phyloP scores from a whole-genome alignment of 306 rosid genomes.

The Astragalus membranaceus region DNA sequence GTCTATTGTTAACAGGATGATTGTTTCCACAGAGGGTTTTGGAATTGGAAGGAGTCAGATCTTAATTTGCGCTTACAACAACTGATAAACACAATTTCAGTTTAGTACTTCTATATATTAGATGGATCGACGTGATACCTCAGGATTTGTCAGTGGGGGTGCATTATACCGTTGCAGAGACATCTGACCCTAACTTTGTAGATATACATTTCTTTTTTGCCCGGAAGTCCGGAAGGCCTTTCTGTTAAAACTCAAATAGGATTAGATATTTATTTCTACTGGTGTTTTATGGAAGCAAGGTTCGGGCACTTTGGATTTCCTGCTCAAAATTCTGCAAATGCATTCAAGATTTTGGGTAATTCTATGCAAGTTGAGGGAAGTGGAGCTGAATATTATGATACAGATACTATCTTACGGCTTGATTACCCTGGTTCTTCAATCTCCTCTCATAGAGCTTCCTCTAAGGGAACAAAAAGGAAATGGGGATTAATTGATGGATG shows the following conservation, averaged over 20 bases:
- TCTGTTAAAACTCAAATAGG: constrained; percentile 32
- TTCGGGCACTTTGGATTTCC: constrained; percentile 52
- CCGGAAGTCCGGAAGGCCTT: constrained; percentile 49
- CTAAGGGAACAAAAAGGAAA: constrained; percentile 74
- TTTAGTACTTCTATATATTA: constrained; percentile 27
- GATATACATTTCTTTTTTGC: constrained; percentile 28
- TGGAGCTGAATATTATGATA: constrained; percentile 32
- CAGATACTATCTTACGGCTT: constrained; percentile 69
- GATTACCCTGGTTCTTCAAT: constrained; percentile 58
- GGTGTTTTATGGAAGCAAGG: constrained; percentile 59
- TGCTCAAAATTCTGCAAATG: constrained; percentile 54
- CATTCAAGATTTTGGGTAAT: constrained; percentile 52
- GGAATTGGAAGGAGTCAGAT: constrained; percentile 33
- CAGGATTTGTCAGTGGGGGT: constrained; percentile 99
- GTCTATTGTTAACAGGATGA: constrained; percentile 52
- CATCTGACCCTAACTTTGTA: constrained; percentile 58
- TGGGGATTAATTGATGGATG: constrained; percentile 56
- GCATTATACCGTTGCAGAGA: constrained; percentile 36
- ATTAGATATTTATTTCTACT: constrained; percentile 13
- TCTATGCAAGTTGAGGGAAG: constrained; percentile 42
- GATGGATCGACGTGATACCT: constrained; percentile 96
- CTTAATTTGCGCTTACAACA: constrained; percentile 30
- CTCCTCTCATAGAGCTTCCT: too few species aligned
- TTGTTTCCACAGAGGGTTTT: constrained; percentile 25
- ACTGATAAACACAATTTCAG: constrained; percentile 31